Evolutionary conservation across 2,329 filamentous ascomycete species (phyloP).

Genomic region (Lecanicillium sp.): DNA sequence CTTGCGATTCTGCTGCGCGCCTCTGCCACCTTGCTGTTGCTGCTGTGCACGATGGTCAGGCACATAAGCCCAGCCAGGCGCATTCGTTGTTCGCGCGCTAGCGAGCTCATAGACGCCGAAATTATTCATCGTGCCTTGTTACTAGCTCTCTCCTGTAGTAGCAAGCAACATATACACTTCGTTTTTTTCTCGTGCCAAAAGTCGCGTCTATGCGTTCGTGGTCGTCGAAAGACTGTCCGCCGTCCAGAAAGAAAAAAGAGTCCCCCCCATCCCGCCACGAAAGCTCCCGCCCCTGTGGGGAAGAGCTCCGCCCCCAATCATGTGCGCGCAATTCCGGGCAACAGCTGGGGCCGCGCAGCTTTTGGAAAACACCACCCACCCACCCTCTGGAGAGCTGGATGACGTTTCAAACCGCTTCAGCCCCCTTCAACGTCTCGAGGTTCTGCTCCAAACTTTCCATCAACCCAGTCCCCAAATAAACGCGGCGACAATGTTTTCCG

Average conservation of each 20-base stretch:
- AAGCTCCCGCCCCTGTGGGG: too few species aligned
- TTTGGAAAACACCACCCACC: too few species aligned
- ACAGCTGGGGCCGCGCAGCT: too few species aligned
- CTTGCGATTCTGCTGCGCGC: conserved; percentile 55
- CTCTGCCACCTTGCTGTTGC: conserved; percentile 41
- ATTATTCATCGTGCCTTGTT: conserved; percentile 54
- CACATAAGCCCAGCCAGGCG: conserved; percentile 90
- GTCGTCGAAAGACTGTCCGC: not conserved
- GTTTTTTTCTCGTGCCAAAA: not conserved
- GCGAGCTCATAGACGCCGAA: conserved; percentile 80
- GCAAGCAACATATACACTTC: conserved; percentile 1
- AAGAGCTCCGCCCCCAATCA: not conserved
- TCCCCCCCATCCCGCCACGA: too few species aligned
- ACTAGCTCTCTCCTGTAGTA: too few species aligned
- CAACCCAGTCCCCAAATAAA: conserved; percentile 2
- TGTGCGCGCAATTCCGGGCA: too few species aligned
- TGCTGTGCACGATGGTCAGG: conserved; percentile 60
- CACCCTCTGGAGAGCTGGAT: too few species aligned
- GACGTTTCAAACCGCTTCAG: too few species aligned
- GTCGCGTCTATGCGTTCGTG: not conserved
- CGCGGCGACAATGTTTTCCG: conserved; percentile 30
- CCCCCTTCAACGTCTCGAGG: conserved; percentile 3
- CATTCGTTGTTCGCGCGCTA: conserved; percentile 55
- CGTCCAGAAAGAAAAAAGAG: not conserved
- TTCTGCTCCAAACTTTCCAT: too few species aligned